Evolutionary conservation across 2,329 filamentous ascomycete genomes (phyloP).

Genomic region (Periconia digitata): DNA sequence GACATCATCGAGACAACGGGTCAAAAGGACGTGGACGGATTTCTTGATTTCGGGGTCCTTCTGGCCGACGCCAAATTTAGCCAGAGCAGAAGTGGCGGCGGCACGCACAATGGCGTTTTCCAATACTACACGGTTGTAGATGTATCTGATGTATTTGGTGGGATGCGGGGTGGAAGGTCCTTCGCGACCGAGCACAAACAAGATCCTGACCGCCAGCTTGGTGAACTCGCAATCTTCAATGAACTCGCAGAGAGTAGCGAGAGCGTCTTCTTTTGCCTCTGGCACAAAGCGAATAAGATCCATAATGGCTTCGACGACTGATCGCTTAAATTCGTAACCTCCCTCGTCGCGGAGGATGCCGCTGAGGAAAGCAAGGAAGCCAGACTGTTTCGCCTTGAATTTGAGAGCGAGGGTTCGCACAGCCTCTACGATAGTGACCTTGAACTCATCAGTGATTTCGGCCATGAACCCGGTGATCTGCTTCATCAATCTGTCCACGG

Average conservation of each 20-base stretch:
- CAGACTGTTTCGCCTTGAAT: conserved; percentile 96
- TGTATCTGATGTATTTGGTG: conserved; percentile 98
- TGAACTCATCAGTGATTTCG: conserved; percentile 98
- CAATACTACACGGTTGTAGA: conserved; percentile 96
- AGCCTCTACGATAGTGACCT: conserved; percentile 99
- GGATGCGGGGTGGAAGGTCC: conserved; percentile 93
- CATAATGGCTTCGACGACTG: conserved; percentile 98
- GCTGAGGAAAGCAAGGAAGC: conserved; percentile 95
- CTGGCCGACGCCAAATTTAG: conserved; percentile 94
- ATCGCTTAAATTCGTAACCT: conserved; percentile 96
- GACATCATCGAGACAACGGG: conserved; percentile 90
- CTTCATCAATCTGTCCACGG: conserved; percentile 96
- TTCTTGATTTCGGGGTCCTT: conserved; percentile 96
- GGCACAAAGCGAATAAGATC: conserved; percentile 99
- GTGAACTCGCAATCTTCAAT: conserved; percentile 99
- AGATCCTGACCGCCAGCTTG: conserved; percentile 90
- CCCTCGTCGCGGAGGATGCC: conserved; percentile 96
- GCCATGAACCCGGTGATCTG: conserved; percentile 98
- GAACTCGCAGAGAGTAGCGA: conserved; percentile 96
- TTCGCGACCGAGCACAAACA: conserved; percentile 91
- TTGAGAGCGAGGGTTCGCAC: conserved; percentile 96
- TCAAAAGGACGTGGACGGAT: conserved; percentile 89
- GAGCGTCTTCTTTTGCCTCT: conserved; percentile 76
- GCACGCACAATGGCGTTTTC: conserved; percentile 96
- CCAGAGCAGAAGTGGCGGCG: conserved; percentile 90